Evolutionary conservation across 1,284 basidiomycete species (phyloP), one percentile per base, ranked within the genome.

Genomic region (Ustilago bromivora): DNA sequence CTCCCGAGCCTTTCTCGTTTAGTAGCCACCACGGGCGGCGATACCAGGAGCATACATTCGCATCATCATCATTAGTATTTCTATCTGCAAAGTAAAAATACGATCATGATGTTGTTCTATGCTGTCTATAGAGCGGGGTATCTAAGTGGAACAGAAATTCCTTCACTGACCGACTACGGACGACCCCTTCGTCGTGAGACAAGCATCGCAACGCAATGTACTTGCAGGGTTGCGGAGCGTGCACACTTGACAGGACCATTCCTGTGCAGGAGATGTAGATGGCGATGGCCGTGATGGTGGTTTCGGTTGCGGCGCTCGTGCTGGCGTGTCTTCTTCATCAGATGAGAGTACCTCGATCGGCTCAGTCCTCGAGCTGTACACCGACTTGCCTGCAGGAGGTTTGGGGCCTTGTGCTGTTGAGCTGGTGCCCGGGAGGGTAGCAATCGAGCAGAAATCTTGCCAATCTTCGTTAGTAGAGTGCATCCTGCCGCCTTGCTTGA

Each of bases 181-280:
- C 1, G 73, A 76, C 8, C 73, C 68, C 23, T 56, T 52, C 4
- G 74, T 62, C 6, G 66, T 66, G 55, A 57, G 55, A 41, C 76
- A 78, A 11, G 66, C 71, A 34, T 74, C 61, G 52, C 76, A 78
- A 13, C 60, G 57, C 9, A 57, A 7, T 1, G 61, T 49, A 4
- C 32, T 19, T 17, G 56, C 36, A 1, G 59, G n/a, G 19, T 78
- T 78, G 61, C 65, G 55, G 7, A 78, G 63, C 36, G 76, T 78
- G 52, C 76, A 78, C 11, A 69, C 57, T 46, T 64, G 61, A 28
- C 76, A 78, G 6, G 59, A 28, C 76, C 76, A 78, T 5, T 60
- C 47, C 17, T 43, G 52, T 8, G 46, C 28, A 15, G 43, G 17
- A 0, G 65, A 40, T 28, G 41, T 40, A 34, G 2, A 34, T 1